A percentile compares a stretch with the other conserved stretches of the same genome.
phyloP scores from a whole-genome alignment of 2,329 filamentous ascomycete species.

The Trichophyton schoenleinii region DNA sequence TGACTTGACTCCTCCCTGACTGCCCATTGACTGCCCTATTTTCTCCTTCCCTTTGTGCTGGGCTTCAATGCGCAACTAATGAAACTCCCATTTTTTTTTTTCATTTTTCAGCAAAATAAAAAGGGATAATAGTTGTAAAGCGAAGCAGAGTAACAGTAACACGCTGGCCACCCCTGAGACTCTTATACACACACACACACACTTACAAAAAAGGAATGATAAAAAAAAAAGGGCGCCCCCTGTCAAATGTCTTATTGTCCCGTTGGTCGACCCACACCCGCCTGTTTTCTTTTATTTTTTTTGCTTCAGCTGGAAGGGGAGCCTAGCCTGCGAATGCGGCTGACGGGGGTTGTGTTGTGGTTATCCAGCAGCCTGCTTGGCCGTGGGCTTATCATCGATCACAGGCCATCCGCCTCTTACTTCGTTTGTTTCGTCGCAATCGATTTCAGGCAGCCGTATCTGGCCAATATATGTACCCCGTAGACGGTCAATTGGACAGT shows the following conservation, averaged over 20 bases:
- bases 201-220: neutral
- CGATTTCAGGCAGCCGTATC: neutral
- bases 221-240: neutral
- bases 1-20: neutral
- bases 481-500: no score
- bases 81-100: no score
- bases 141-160: conserved; percentile 1
- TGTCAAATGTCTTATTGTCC: neutral
- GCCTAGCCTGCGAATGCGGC: neutral
- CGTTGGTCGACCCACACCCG: neutral
- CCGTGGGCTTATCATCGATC: neutral
- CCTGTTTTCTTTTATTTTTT: neutral
- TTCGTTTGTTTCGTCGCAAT: neutral
- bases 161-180: neutral
- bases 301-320: neutral
- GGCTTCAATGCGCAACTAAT: neutral
- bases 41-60: neutral
- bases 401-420: neutral
- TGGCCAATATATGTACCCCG: no score
- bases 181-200: neutral
- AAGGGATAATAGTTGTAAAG: neutral
- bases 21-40: neutral
- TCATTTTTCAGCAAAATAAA: no score
- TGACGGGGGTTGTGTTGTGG: neutral
- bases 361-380: neutral